Conservation (phyloP, 2,329 filamentous ascomycete species). For the Xylaria sp. region DNA sequence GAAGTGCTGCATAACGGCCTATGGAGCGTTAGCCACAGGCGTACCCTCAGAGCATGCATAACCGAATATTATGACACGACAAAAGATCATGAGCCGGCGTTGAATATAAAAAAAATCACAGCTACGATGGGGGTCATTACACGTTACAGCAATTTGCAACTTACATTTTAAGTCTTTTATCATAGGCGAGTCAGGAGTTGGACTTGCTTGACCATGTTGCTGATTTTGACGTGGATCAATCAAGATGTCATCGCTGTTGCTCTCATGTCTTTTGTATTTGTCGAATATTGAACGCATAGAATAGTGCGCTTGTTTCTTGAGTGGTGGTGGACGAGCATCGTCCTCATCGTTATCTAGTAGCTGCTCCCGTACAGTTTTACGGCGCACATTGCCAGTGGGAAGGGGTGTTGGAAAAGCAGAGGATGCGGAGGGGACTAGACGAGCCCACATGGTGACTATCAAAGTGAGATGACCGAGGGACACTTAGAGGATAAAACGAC, state of each 20-base stretch:
- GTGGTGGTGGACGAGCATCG: constrained; percentile 23
- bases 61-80: not conserved
- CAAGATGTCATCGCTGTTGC: constrained; percentile 25
- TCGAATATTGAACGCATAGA: constrained; percentile 40
- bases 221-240: constrained; percentile 20
- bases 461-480: not conserved
- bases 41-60: not conserved
- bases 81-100: not conserved
- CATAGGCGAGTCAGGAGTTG: constrained; percentile 38
- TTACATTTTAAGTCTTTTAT: constrained; percentile 40
- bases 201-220: constrained; percentile 10
- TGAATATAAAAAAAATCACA: not conserved
- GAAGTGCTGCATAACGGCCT: constrained; percentile 44
- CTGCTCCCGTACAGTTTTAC: constrained; percentile 18
- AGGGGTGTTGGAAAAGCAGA: constrained; percentile 33
- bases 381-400: constrained; percentile 12
- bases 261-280: constrained; percentile 31
- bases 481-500: not conserved
- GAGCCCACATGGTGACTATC: constrained; percentile 26
- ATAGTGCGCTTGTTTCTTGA: constrained; percentile 36
- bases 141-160: not conserved
- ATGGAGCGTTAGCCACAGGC: constrained; percentile 18
- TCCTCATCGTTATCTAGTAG: constrained; percentile 34
- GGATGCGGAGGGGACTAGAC: constrained; percentile 11
- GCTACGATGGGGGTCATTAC: not conserved